These are phyloP conservation scores for Cerioporus squamosus DNA, from an alignment of 1,284 basidiomycete genomes.

Conservation along the genomic window DNA sequence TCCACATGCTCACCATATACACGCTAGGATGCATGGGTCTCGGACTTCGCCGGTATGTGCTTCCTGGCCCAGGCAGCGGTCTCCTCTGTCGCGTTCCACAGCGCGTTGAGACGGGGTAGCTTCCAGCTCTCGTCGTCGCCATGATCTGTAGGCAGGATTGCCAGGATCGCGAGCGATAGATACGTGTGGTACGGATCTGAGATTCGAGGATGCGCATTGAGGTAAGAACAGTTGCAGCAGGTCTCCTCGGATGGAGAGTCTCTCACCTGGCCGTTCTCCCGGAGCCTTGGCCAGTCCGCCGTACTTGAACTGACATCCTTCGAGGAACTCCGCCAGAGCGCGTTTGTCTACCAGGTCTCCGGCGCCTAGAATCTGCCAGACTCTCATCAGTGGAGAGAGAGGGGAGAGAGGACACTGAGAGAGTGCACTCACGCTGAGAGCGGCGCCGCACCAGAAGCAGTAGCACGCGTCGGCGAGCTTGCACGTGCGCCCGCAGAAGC, in stretches of 20 bases:
- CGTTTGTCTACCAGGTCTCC: conserved; percentile 56
- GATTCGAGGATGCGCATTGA: background rate
- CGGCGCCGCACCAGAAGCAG: conserved; percentile 91
- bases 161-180: conserved; percentile 80
- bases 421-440: conserved; percentile 59
- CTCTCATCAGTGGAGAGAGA: background rate
- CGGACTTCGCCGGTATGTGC: conserved; percentile 42
- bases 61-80: conserved; percentile 69
- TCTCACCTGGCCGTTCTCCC: conserved; percentile 74
- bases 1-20: too few species aligned
- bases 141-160: conserved; percentile 58
- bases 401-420: too few species aligned
- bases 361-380: conserved; percentile 64
- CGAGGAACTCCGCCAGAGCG: conserved; percentile 67
- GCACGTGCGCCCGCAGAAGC: conserved; percentile 85
- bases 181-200: conserved; percentile 92
- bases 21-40: too few species aligned
- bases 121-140: conserved; percentile 51
- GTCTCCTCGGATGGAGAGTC: too few species aligned
- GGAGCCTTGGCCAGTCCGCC: conserved; percentile 88
- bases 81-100: conserved; percentile 69
- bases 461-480: conserved; percentile 93
- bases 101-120: conserved; percentile 63
- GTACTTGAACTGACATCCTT: conserved; percentile 79
- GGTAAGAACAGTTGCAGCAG: background rate